Conservation (phyloP, 371 early-diverging fungal species). For the Mucor irregularis region DNA sequence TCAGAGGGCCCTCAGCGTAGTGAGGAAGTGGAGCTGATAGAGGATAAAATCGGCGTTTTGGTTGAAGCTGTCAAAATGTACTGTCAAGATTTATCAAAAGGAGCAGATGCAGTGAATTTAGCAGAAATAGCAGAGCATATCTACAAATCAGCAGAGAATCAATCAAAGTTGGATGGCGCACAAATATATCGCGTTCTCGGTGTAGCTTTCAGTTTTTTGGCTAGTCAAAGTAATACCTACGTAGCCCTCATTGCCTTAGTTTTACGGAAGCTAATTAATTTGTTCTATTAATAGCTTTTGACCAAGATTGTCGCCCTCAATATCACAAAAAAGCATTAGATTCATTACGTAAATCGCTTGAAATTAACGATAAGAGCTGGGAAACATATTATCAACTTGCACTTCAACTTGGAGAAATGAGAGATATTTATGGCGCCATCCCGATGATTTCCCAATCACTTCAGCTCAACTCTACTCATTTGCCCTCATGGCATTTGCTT, state of each 20-base stretch:
- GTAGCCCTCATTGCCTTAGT: not conserved
- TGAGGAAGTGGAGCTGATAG: slow-evolving; percentile 29
- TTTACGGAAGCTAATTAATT: not conserved
- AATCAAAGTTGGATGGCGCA: slow-evolving; percentile 21
- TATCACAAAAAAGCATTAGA: slow-evolving; percentile 67
- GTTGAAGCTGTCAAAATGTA: slow-evolving; percentile 47
- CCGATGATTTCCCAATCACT: slow-evolving; percentile 62
- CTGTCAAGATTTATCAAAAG: slow-evolving; percentile 44
- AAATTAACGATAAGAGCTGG: slow-evolving; percentile 44
- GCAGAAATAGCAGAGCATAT: slow-evolving; percentile 44
- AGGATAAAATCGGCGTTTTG: slow-evolving; percentile 42
- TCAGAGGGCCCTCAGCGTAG: slow-evolving; percentile 21
- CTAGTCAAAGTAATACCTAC: slow-evolving; percentile 55
- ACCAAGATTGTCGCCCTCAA: slow-evolving; percentile 62
- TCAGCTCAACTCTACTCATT: slow-evolving; percentile 55
- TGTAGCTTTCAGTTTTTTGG: slow-evolving; percentile 61
- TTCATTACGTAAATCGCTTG: slow-evolving; percentile 56
- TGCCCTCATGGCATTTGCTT: slow-evolving; percentile 87
- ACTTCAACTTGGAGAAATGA: slow-evolving; percentile 75
- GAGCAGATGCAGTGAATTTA: slow-evolving; percentile 43
- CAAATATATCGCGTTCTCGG: slow-evolving; percentile 58
- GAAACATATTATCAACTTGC: slow-evolving; percentile 76
- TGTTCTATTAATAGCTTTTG: slow-evolving; percentile 23
- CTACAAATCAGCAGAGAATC: slow-evolving; percentile 2
- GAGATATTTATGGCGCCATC: slow-evolving; percentile 74